phyloP scores from a whole-genome alignment of 495 filamentous ascomycete species.

The Lasiosphaeriaceae sp. region DNA sequence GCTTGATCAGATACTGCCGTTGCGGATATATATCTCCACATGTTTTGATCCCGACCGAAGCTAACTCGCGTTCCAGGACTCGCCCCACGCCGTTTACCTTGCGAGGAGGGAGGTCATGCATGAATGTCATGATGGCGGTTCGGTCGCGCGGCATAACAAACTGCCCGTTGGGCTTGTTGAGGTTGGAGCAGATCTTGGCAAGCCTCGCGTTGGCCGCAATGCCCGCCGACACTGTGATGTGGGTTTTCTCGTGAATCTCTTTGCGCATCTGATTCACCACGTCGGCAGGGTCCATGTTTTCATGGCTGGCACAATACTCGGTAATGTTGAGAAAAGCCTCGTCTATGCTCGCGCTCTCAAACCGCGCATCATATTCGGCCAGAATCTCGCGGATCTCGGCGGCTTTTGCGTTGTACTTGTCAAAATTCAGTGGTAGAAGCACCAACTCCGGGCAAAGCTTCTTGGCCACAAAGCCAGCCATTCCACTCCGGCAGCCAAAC shows the following conservation, averaged over 20 bases:
- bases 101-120: conserved; percentile 73
- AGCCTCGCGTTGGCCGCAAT: conserved; percentile 91
- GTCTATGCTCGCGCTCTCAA: conserved; percentile 90
- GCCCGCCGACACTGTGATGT: conserved; percentile 88
- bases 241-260: conserved; percentile 70
- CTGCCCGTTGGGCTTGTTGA: conserved; percentile 96
- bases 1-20: conserved; percentile 61
- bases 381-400: conserved; percentile 81
- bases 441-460: conserved; percentile 89
- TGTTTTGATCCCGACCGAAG: conserved; percentile 79
- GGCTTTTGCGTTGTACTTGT: conserved; percentile 89
- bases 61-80: conserved; percentile 89
- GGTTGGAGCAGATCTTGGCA: conserved; percentile 91
- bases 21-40: conserved; percentile 85
- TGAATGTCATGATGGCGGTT: conserved; percentile 73
- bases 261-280: conserved; percentile 70
- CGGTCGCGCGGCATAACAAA: conserved; percentile 70
- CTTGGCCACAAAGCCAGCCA: conserved; percentile 93
- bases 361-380: conserved; percentile 80
- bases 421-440: conserved; percentile 77
- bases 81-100: conserved; percentile 93
- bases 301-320: conserved; percentile 68
- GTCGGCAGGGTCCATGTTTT: conserved; percentile 61
- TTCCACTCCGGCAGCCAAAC: conserved; percentile 86
- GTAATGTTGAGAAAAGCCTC: conserved; percentile 98